These are phyloP conservation scores for Yamadazyma laniorum DNA, from an alignment of 805 yeast genomes.

Conservation along the genomic window DNA sequence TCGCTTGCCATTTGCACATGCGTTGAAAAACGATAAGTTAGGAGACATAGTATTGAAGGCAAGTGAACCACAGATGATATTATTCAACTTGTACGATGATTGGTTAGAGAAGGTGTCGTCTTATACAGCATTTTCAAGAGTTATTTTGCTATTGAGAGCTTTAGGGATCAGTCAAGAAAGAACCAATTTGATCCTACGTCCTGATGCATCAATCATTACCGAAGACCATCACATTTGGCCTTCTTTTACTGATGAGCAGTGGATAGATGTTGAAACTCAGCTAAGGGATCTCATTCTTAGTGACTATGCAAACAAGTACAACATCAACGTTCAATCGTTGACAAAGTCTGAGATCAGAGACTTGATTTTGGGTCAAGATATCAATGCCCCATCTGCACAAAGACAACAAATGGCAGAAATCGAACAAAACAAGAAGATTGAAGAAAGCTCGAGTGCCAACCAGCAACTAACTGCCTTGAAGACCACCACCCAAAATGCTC, in stretches of 20 bases:
- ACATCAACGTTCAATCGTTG: conserved; percentile 79
- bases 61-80: conserved; percentile 88
- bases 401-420: conserved; percentile 82
- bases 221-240: conserved; percentile 93
- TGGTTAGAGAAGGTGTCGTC: conserved; percentile 85
- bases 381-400: conserved; percentile 82
- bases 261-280: conserved; percentile 87
- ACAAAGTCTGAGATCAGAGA: conserved; percentile 95
- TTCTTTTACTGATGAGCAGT: conserved; percentile 77
- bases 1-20: conserved; percentile 84
- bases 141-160: conserved; percentile 79
- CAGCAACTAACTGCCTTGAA: conserved; percentile 70
- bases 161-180: conserved; percentile 74
- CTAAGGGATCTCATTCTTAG: conserved; percentile 81
- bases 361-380: conserved; percentile 89
- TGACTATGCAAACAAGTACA: conserved; percentile 83
- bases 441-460: conserved; percentile 33
- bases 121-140: conserved; percentile 89
- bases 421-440: conserved; percentile 49
- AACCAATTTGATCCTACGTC: conserved; percentile 70
- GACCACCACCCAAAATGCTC: conserved; percentile 82
- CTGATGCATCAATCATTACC: conserved; percentile 68
- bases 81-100: conserved; percentile 90
- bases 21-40: conserved; percentile 76
- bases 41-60: conserved; percentile 79